phyloP scores from a whole-genome alignment of 129 eudicot genomes.

The Artemisia annua region DNA sequence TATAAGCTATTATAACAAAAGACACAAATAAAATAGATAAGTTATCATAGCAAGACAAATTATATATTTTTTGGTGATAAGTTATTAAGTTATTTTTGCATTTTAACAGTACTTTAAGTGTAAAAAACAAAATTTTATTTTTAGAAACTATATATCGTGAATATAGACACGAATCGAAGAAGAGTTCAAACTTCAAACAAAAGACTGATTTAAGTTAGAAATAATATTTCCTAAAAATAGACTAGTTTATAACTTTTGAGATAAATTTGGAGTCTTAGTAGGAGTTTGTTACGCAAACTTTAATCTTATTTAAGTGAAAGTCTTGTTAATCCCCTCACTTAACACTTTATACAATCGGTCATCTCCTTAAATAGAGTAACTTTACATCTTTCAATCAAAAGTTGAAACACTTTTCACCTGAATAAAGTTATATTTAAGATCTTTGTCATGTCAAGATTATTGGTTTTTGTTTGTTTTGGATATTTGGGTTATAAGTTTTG shows the following conservation, averaged over 20 bases:
- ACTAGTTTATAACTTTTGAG: slow-evolving; percentile 17
- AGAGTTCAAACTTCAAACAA: slow-evolving; percentile 31
- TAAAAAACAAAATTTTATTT: not conserved
- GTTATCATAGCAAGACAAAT: no score
- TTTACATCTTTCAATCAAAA: slow-evolving; percentile 16
- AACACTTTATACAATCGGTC: slow-evolving; percentile 3
- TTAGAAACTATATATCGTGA: not conserved
- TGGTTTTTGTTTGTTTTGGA: slow-evolving; percentile 16
- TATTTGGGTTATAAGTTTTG: slow-evolving; percentile 13
- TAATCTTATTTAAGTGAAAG: slow-evolving; percentile 19
- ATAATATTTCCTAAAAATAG: slow-evolving; percentile 13
- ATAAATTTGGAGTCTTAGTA: slow-evolving; percentile 25
- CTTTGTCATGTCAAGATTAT: slow-evolving; percentile 22
- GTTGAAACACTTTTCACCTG: not conserved
- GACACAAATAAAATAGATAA: no score
- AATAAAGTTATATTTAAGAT: not conserved
- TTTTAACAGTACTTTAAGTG: not conserved
- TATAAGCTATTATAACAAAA: no score
- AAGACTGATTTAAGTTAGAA: slow-evolving; percentile 18
- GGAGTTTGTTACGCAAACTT: slow-evolving; percentile 38
- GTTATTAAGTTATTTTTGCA: no score
- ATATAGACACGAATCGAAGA: not conserved
- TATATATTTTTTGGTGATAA: no score
- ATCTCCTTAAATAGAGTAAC: slow-evolving; percentile 16
- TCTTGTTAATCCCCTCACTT: slow-evolving; percentile 26